Evolutionary conservation across 2,329 filamentous ascomycete genomes (phyloP).

Genomic region (Parasarocladium wereldwijsianum): DNA sequence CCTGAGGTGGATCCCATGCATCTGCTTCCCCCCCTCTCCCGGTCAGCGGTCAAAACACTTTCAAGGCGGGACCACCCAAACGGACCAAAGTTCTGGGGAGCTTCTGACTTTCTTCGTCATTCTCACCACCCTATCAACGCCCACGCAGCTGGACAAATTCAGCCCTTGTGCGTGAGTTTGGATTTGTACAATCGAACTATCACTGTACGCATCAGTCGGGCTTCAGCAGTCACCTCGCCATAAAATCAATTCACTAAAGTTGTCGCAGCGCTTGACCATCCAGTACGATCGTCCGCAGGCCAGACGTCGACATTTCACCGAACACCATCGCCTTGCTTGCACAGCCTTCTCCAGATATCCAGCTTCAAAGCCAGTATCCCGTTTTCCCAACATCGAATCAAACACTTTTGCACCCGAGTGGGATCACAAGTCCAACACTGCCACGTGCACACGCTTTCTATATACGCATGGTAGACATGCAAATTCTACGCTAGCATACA

Average conservation of each 20-base stretch:
- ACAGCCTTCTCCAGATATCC: no score
- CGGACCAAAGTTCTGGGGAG: no score
- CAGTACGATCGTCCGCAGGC: conserved; percentile 3
- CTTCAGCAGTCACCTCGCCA: conserved; percentile 1
- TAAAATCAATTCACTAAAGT: conserved; percentile 1
- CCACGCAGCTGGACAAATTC: conserved; percentile 4
- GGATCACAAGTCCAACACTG: background rate
- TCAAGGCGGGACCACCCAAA: conserved; percentile 1
- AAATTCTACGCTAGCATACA: background rate
- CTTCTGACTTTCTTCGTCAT: background rate
- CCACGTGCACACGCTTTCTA: background rate
- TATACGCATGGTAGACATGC: background rate
- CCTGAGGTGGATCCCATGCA: no score
- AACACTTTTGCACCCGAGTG: background rate
- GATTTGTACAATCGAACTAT: no score
- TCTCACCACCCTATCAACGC: conserved; percentile 2
- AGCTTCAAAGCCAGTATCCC: no score
- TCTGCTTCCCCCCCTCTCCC: no score
- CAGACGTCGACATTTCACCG: conserved; percentile 3
- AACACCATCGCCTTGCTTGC: background rate
- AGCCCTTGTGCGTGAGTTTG: conserved; percentile 1
- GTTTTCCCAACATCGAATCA: no score
- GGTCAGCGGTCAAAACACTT: no score
- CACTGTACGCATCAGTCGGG: no score
- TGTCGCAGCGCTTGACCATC: conserved; percentile 2